These are phyloP conservation scores for Dioscorea alata DNA, from an alignment of 106 monocot genomes.

Conservation along the genomic window DNA sequence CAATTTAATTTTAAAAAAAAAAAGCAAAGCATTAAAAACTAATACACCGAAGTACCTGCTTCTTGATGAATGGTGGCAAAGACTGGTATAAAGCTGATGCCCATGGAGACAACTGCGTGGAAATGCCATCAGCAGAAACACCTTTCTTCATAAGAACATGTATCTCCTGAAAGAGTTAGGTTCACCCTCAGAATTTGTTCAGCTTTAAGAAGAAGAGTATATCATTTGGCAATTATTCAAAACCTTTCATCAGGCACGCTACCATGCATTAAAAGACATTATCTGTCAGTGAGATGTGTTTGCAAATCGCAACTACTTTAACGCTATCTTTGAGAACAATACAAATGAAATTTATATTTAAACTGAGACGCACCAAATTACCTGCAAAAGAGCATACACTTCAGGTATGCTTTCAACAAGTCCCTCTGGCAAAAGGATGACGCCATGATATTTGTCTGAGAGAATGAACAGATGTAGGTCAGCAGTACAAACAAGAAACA, in stretches of 20 bases:
- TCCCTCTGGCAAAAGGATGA: conserved; percentile 74
- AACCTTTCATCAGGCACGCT: too few relatives aligned
- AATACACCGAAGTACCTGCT: conserved; percentile 30
- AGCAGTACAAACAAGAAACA: too few relatives aligned
- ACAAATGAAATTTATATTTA: not conserved
- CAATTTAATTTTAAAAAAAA: not conserved
- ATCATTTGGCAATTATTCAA: too few relatives aligned
- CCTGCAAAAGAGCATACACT: conserved; percentile 80
- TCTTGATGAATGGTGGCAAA: conserved; percentile 67
- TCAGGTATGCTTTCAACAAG: conserved; percentile 80
- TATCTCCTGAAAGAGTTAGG: conserved; percentile 49
- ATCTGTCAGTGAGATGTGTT: not conserved
- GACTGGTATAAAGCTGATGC: conserved; percentile 71
- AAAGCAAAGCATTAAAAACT: not conserved
- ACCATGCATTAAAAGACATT: not conserved
- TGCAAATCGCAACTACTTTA: not conserved
- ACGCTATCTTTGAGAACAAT: not conserved
- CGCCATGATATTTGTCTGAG: conserved; percentile 69
- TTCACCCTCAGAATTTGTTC: not conserved
- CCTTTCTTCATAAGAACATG: conserved; percentile 54
- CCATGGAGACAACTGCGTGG: conserved; percentile 67
- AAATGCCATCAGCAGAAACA: conserved; percentile 42
- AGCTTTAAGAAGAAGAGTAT: not conserved
- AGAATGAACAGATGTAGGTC: not conserved
- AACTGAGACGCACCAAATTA: conserved; percentile 10